Evolutionary conservation across 2,329 filamentous ascomycete species (phyloP).

Genomic region (Zelopaecilomyces penicillatus): DNA sequence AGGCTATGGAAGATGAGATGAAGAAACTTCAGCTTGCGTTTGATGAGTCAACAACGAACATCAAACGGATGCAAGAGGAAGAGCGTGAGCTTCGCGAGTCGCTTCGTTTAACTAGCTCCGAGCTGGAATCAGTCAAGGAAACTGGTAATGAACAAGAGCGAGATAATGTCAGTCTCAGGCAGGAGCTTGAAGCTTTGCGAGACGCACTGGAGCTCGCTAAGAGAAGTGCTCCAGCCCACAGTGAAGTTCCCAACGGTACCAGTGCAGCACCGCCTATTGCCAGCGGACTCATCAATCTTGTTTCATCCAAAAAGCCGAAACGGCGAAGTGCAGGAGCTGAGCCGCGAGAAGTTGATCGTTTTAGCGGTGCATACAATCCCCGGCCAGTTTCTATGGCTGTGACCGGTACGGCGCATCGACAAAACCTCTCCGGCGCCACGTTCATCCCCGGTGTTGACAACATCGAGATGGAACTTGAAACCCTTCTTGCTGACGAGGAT

Average conservation of each 20-base stretch:
- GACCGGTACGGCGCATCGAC: slow-evolving; percentile 56
- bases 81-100: slow-evolving; percentile 79
- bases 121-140: slow-evolving; percentile 72
- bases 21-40: slow-evolving; percentile 80
- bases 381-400: slow-evolving; percentile 95
- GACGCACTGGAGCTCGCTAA: slow-evolving; percentile 87
- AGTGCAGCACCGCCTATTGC: slow-evolving; percentile 41
- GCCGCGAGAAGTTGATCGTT: slow-evolving; percentile 75
- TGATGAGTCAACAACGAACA: slow-evolving; percentile 81
- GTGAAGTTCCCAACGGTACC: slow-evolving; percentile 37
- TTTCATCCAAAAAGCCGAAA: slow-evolving; percentile 95
- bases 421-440: slow-evolving; percentile 64
- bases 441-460: slow-evolving; percentile 79
- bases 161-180: slow-evolving; percentile 76
- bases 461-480: slow-evolving; percentile 91
- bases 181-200: slow-evolving; percentile 82
- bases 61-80: slow-evolving; percentile 91
- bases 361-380: slow-evolving; percentile 88
- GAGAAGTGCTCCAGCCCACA: slow-evolving; percentile 66
- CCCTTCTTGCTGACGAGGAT: slow-evolving; percentile 88
- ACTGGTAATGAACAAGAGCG: slow-evolving; percentile 69
- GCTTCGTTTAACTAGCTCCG: slow-evolving; percentile 66
- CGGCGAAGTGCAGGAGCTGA: slow-evolving; percentile 85
- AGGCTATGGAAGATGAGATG: slow-evolving; percentile 94
- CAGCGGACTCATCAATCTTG: slow-evolving; percentile 87